These are phyloP conservation scores for Phytophthora vignae DNA, from an alignment of 352 stramenopile genomes.

Conservation along the genomic window DNA sequence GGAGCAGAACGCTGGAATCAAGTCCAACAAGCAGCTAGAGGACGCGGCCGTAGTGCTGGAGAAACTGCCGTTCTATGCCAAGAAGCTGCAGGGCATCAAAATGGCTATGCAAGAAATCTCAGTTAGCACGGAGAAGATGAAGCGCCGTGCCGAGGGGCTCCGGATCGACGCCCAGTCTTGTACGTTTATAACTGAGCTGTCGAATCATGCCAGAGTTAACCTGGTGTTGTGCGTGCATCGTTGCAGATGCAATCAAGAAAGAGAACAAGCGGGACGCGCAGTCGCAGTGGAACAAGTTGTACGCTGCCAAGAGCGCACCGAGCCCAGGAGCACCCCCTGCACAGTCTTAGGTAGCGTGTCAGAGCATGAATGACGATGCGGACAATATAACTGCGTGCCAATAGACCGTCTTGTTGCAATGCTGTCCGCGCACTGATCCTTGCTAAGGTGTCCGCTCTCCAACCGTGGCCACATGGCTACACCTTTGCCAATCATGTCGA, in stretches of 20 bases:
- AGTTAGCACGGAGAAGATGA: conserved; percentile 69
- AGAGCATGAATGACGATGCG: conserved; percentile 3
- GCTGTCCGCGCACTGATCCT: background rate
- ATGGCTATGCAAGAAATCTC: conserved; percentile 70
- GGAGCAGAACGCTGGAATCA: conserved; percentile 60
- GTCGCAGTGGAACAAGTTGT: conserved; percentile 83
- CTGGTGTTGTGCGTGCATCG: background rate
- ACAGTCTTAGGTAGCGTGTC: conserved; percentile 14
- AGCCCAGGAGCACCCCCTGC: background rate
- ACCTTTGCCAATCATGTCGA: conserved; percentile 10
- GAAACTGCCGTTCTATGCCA: conserved; percentile 74
- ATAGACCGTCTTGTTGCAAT: conserved; percentile 3
- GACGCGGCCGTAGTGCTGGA: conserved; percentile 71
- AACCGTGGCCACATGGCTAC: conserved; percentile 7
- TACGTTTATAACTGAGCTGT: conserved; percentile 54
- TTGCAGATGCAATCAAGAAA: conserved; percentile 81
- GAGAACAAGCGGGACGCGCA: conserved; percentile 78
- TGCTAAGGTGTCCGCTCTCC: background rate
- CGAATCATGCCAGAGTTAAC: background rate
- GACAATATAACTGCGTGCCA: conserved; percentile 32
- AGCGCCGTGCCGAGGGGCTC: conserved; percentile 68
- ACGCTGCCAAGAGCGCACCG: conserved; percentile 62
- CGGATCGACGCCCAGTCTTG: conserved; percentile 82
- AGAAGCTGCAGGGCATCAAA: conserved; percentile 73
- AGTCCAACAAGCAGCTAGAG: conserved; percentile 64